Conservation (phyloP, 2,329 filamentous ascomycete genomes). For the Aspergillus arachidicola region DNA sequence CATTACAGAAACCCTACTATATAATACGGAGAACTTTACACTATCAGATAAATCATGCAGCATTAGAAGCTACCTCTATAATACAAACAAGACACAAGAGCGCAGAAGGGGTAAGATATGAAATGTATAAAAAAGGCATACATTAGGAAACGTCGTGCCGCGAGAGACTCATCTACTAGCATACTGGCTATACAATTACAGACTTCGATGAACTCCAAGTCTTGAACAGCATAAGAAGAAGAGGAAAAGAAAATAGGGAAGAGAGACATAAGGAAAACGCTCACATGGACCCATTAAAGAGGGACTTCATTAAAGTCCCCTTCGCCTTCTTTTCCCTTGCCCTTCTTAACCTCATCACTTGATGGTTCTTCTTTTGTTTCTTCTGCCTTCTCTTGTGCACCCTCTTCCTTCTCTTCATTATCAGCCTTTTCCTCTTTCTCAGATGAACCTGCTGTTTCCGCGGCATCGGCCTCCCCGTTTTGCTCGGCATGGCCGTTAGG, state of each 20-base stretch:
- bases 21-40: background rate
- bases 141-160: slow-evolving; percentile 4
- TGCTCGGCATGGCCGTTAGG: slow-evolving; percentile 22
- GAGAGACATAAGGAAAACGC: slow-evolving; percentile 17
- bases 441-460: background rate
- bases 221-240: slow-evolving; percentile 21
- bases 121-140: slow-evolving; percentile 10
- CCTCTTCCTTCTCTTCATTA: slow-evolving; percentile 15
- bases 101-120: background rate
- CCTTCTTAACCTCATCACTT: slow-evolving; percentile 23
- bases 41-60: background rate
- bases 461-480: slow-evolving; percentile 1
- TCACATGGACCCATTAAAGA: slow-evolving; percentile 23
- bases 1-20: background rate
- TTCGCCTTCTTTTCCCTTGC: slow-evolving; percentile 36
- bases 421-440: slow-evolving; percentile 13
- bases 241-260: slow-evolving; percentile 12
- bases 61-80: slow-evolving; percentile 17
- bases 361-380: slow-evolving; percentile 25
- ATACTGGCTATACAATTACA: slow-evolving; percentile 8
- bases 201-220: background rate
- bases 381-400: slow-evolving; percentile 18
- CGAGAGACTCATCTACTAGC: slow-evolving; percentile 2
- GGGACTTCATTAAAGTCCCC: slow-evolving; percentile 40
- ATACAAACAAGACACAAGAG: slow-evolving; percentile 13